Conservation (phyloP, 306 rosid species). For the Prunus kanzakura region DNA sequence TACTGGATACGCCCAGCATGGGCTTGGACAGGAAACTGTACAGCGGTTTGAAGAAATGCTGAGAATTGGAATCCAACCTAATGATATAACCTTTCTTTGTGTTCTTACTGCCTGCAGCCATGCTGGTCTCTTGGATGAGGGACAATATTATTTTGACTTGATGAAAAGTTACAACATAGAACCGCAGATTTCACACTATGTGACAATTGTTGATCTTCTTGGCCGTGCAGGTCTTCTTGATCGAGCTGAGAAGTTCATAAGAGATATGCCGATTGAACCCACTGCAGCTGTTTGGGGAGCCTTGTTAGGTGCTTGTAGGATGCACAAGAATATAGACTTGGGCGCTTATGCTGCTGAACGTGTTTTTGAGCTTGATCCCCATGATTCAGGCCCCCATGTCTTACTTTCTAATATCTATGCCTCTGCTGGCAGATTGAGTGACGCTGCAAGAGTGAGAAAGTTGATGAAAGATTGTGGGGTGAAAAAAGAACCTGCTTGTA, state of each 20-base stretch:
- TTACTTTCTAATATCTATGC: conserved; percentile 32
- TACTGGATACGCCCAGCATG: conserved; percentile 34
- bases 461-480: conserved; percentile 36
- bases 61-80: conserved; percentile 25
- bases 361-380: conserved; percentile 35
- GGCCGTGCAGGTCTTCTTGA: conserved; percentile 35
- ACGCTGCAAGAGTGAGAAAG: conserved; percentile 32
- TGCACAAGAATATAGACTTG: conserved; percentile 32
- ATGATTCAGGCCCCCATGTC: conserved; percentile 35
- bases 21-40: conserved; percentile 29
- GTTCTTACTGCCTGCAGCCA: conserved; percentile 35
- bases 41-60: conserved; percentile 29
- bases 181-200: conserved; percentile 29
- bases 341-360: conserved; percentile 38
- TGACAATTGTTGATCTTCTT: conserved; percentile 35
- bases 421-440: conserved; percentile 28
- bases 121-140: conserved; percentile 29
- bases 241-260: conserved; percentile 24
- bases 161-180: conserved; percentile 27
- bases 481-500: conserved; percentile 42
- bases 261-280: conserved; percentile 24
- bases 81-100: conserved; percentile 27
- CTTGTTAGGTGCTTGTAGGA: conserved; percentile 36
- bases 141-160: conserved; percentile 27
- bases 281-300: conserved; percentile 33